Evolutionary conservation across 495 filamentous ascomycete genomes (phyloP), one percentile per base, ranked within the genome.

Genomic region (Stereocaulon alpinum): DNA sequence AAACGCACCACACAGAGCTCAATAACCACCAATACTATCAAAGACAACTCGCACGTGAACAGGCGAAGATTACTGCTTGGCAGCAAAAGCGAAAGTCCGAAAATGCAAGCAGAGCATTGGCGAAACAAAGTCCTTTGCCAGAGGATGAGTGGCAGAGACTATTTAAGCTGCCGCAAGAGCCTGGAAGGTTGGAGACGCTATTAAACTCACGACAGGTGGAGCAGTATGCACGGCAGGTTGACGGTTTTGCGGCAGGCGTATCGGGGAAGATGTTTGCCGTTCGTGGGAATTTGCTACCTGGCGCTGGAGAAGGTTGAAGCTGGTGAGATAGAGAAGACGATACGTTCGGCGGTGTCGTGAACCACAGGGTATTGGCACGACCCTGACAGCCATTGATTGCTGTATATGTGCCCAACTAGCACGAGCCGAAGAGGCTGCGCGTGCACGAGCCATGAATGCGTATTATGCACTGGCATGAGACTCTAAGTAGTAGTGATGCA

Each of bases 11-110:
- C 74, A 95, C 91, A 51, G 93, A 98, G 74, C 86, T 92, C 70
- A 98, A 97, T 81, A 98, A 98, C 79, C 88, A 89, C 76, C 90
- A 95, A 74, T 98, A 96, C 79, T 95, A 97, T 78, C 89, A 95
- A 75, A 83, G 93, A 56, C 90, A 94, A 67, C 79, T 96, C n/a
- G 86, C 84, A 27, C 88, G 93, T 53, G 93, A 98, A 78, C 94
- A 98, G 75, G 75, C 86, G 63, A 98, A 98, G 80, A 96, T 98
- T 67, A 84, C 87, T 43, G 83, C 87, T 57, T 98, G 93, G 93
- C 91, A 96, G 74, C 74, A 82, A 48, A 98, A 98, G 83, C 85
- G 93, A 64, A 92, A 93, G 76, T 83, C 88, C 24, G 94, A 98
- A 80, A 97, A 97, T 71, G 86, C 85, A 34, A 83, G 82, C 52